phyloP scores from a whole-genome alignment of 805 yeast species.

The Ogataea henricii region DNA sequence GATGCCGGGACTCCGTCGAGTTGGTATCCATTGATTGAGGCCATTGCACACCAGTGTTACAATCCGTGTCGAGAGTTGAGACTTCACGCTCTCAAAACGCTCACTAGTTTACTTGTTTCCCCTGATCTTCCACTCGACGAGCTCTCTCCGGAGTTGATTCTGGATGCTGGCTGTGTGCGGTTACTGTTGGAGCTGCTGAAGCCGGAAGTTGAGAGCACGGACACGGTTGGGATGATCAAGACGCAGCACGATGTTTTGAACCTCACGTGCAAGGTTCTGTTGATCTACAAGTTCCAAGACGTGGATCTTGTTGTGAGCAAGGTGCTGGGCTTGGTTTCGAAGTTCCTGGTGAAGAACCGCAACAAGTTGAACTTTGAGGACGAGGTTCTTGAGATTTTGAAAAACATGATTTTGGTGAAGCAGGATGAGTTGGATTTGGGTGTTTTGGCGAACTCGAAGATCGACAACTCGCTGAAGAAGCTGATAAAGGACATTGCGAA shows the following conservation, averaged over 20 bases:
- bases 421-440: constrained; percentile 28
- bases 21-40: constrained; percentile 70
- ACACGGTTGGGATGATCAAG: constrained; percentile 58
- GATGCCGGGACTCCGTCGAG: constrained; percentile 34
- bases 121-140: constrained; percentile 37
- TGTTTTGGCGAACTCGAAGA: constrained; percentile 24
- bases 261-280: constrained; percentile 58
- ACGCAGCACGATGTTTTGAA: constrained; percentile 71
- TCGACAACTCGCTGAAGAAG: constrained; percentile 28
- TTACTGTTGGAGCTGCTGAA: constrained; percentile 64
- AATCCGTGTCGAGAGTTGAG: constrained; percentile 84
- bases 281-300: constrained; percentile 33
- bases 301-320: constrained; percentile 29
- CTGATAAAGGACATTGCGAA: constrained; percentile 21
- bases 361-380: constrained; percentile 31
- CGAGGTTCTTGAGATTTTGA: constrained; percentile 36
- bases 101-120: constrained; percentile 54
- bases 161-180: constrained; percentile 77
- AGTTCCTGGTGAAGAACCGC: constrained; percentile 26
- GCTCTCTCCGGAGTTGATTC: constrained; percentile 53
- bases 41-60: constrained; percentile 84
- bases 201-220: constrained; percentile 63
- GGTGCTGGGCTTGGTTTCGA: constrained; percentile 30
- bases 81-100: constrained; percentile 58
- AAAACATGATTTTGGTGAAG: constrained; percentile 35